These are phyloP conservation scores for Plasmodium malariae DNA, from an alignment of 169 alveolate genomes.

Conservation along the genomic window DNA sequence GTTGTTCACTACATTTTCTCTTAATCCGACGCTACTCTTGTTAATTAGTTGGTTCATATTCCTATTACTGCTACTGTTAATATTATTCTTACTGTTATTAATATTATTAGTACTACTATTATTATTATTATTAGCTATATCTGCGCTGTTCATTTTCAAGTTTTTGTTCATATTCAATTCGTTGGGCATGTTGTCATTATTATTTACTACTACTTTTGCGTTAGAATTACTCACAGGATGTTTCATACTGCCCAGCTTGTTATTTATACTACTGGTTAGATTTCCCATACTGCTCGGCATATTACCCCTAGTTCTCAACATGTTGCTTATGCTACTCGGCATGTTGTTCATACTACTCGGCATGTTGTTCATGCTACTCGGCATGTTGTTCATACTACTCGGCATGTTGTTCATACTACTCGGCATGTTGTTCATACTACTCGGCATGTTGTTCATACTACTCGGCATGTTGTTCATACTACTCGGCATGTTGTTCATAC, in stretches of 20 bases:
- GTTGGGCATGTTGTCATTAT: neutral
- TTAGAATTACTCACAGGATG: neutral
- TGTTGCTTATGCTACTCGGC: neutral
- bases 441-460: conserved; percentile 4
- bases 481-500: conserved; percentile 1
- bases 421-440: conserved; percentile 10
- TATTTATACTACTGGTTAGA: neutral
- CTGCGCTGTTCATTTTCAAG: conserved; percentile 5
- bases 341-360: conserved; percentile 12
- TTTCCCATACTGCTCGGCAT: neutral
- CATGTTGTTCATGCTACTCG: neutral
- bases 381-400: neutral
- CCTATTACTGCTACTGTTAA: neutral
- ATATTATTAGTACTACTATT: neutral
- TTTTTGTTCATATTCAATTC: conserved; percentile 23
- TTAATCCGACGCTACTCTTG: conserved; percentile 7
- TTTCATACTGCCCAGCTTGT: neutral
- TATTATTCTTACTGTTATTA: neutral
- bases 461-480: conserved; percentile 11
- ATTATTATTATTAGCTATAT: no score
- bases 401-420: conserved; percentile 18
- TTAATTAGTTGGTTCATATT: conserved; percentile 14
- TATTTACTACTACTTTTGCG: no score
- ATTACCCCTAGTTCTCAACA: neutral
- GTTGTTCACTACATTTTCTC: conserved; percentile 54